Conservation (phyloP, 805 yeast genomes). For the Candida bentonensis region DNA sequence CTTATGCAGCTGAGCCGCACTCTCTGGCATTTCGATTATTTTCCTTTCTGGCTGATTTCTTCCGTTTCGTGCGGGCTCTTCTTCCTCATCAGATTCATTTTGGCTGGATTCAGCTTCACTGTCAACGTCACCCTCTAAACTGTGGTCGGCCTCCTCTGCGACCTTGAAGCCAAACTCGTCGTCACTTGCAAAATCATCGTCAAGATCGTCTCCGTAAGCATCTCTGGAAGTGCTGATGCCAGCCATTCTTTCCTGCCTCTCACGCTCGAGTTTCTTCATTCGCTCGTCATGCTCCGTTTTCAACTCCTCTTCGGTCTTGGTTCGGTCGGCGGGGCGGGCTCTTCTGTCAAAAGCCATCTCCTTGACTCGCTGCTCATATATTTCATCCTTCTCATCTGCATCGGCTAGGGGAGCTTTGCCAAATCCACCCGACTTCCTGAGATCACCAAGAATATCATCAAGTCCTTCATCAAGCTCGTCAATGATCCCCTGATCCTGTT, state of each 20-base stretch:
- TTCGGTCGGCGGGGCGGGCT: constrained; percentile 28
- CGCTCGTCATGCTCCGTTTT: constrained; percentile 21
- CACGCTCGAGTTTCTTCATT: constrained; percentile 20
- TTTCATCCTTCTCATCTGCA: constrained; percentile 11
- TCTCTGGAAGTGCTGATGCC: constrained; percentile 14
- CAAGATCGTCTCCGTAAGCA: constrained; percentile 17
- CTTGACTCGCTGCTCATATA: constrained; percentile 23
- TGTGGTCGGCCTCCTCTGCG: not conserved
- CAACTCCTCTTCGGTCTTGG: constrained; percentile 29
- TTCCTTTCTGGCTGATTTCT: not conserved
- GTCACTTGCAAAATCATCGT: constrained; percentile 3
- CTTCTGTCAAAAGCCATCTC: constrained; percentile 28
- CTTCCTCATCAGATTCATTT: constrained; percentile 36
- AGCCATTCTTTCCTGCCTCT: constrained; percentile 24
- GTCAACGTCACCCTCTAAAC: not conserved
- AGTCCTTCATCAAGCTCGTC: constrained; percentile 24
- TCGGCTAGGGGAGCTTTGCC: constrained; percentile 6
- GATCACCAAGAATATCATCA: constrained; percentile 19
- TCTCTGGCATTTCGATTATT: constrained; percentile 4
- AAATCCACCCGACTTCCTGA: constrained; percentile 9
- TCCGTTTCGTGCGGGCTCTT: constrained; percentile 2
- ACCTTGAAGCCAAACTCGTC: not conserved
- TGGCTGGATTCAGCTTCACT: constrained; percentile 14
- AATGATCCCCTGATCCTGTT: constrained; percentile 22
- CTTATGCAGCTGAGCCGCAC: constrained; percentile 2